phyloP scores from a whole-genome alignment of 2,329 filamentous ascomycete genomes.

The Cercospora janseana region DNA sequence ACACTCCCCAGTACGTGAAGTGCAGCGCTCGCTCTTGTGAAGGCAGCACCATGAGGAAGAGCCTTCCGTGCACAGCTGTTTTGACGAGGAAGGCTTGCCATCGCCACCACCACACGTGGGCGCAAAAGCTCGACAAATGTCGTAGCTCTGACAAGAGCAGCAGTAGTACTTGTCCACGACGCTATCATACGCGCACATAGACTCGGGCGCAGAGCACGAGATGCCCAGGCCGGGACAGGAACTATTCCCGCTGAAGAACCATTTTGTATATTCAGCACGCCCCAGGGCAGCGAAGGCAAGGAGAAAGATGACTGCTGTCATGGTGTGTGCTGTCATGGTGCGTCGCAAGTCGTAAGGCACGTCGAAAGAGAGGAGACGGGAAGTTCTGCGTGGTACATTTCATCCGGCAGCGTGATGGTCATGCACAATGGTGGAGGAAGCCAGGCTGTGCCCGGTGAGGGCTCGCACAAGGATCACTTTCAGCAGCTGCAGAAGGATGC shows the following conservation, averaged over 20 bases:
- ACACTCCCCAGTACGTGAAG: constrained; percentile 17
- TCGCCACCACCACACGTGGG: constrained; percentile 15
- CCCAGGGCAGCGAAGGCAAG: not conserved
- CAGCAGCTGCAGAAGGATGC: not conserved
- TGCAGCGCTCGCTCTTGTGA: constrained; percentile 18
- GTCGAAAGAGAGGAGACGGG: not conserved
- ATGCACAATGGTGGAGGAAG: too few relatives aligned
- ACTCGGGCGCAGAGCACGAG: constrained; percentile 8
- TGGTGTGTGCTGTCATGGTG: not conserved
- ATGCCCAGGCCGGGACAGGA: constrained; percentile 17
- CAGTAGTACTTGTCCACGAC: constrained; percentile 22
- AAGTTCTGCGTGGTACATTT: too few relatives aligned
- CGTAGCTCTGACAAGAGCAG: constrained; percentile 15
- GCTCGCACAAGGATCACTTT: constrained; percentile 2
- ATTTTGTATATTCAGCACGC: constrained; percentile 18
- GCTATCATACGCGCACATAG: constrained; percentile 20
- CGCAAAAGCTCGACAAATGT: constrained; percentile 20
- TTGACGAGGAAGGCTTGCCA: constrained; percentile 9
- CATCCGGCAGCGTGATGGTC: too few relatives aligned
- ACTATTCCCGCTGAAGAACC: constrained; percentile 18
- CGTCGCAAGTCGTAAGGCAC: not conserved
- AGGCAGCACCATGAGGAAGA: constrained; percentile 21
- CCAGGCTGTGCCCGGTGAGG: too few relatives aligned
- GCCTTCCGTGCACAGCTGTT: constrained; percentile 11
- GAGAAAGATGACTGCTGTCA: not conserved